A percentile compares a stretch with the other conserved stretches of the same genome.
phyloP scores from a whole-genome alignment of 192 early-diverging fungal species.

The Dispira parvispora region DNA sequence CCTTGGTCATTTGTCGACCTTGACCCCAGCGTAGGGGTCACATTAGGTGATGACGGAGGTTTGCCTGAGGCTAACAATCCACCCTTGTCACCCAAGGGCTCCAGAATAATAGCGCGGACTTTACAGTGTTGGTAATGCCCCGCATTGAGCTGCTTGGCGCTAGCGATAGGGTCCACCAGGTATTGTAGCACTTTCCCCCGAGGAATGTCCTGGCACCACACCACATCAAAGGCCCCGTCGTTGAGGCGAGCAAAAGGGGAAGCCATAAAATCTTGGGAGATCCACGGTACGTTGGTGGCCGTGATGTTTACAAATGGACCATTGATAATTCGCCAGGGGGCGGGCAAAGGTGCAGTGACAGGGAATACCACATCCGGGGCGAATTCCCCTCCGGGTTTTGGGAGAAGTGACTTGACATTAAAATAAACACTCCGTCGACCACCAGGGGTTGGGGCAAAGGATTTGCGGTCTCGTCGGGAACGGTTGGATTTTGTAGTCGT shows the following conservation, averaged over 20 bases:
- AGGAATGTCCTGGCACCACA: slow-evolving; percentile 27
- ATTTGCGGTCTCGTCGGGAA: background rate
- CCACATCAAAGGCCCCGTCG: slow-evolving; percentile 31
- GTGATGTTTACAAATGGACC: slow-evolving; percentile 32
- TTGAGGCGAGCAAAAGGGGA: slow-evolving; percentile 29
- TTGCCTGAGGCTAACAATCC: background rate
- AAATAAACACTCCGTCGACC: background rate
- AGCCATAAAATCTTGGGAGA: slow-evolving; percentile 31
- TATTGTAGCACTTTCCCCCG: slow-evolving; percentile 23
- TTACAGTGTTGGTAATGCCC: slow-evolving; percentile 23
- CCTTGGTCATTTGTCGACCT: too few species aligned
- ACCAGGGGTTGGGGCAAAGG: background rate
- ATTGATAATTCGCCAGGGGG: slow-evolving; percentile 31
- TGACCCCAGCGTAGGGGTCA: too few species aligned
- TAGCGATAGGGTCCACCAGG: slow-evolving; percentile 21
- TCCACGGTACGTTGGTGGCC: slow-evolving; percentile 44
- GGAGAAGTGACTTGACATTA: background rate
- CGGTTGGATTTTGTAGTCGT: background rate
- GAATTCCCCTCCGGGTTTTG: background rate
- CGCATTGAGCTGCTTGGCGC: slow-evolving; percentile 26
- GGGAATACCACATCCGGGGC: slow-evolving; percentile 1
- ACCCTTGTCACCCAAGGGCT: slow-evolving; percentile 21
- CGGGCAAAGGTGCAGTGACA: slow-evolving; percentile 16
- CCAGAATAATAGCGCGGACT: slow-evolving; percentile 39
- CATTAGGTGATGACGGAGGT: too few species aligned